A percentile compares a stretch with the other conserved stretches of the same genome.
These are phyloP conservation scores for Exidia glandulosa DNA, from an alignment of 768 basidiomycete genomes.

Conservation along the genomic window DNA sequence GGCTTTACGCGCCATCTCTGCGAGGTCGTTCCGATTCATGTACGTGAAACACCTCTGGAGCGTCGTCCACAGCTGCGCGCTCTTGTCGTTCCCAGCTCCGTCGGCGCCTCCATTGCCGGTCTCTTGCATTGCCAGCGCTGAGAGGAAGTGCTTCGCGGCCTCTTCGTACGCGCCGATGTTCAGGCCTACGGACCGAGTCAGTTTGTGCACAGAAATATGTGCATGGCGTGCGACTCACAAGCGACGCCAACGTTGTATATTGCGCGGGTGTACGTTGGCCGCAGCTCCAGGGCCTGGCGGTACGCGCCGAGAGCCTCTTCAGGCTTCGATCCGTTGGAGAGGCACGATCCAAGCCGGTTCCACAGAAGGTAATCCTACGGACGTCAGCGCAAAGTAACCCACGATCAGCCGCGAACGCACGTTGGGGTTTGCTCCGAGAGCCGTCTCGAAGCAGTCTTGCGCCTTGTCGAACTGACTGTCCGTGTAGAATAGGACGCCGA, in stretches of 20 bases:
- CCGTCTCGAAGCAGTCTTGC: constrained; percentile 89
- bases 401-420: constrained; percentile 23
- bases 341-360: constrained; percentile 89
- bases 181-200: constrained; percentile 43
- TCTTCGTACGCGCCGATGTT: constrained; percentile 95
- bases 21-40: constrained; percentile 81
- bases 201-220: constrained; percentile 3
- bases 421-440: constrained; percentile 66
- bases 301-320: constrained; percentile 90
- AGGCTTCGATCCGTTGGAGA: constrained; percentile 89
- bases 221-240: constrained; percentile 44
- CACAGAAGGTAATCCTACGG: constrained; percentile 81
- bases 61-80: constrained; percentile 83
- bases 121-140: constrained; percentile 72
- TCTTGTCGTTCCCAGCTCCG: constrained; percentile 36
- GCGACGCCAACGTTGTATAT: constrained; percentile 98
- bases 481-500: constrained; percentile 89
- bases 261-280: constrained; percentile 93
- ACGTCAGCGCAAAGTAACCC: not conserved
- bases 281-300: constrained; percentile 75
- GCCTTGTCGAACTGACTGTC: constrained; percentile 79
- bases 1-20: constrained; percentile 57
- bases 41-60: constrained; percentile 67
- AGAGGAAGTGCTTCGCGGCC: constrained; percentile 91
- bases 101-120: constrained; percentile 22